Evolutionary conservation across 495 filamentous ascomycete genomes (phyloP).

Genomic region (Penicillium paradoxum): DNA sequence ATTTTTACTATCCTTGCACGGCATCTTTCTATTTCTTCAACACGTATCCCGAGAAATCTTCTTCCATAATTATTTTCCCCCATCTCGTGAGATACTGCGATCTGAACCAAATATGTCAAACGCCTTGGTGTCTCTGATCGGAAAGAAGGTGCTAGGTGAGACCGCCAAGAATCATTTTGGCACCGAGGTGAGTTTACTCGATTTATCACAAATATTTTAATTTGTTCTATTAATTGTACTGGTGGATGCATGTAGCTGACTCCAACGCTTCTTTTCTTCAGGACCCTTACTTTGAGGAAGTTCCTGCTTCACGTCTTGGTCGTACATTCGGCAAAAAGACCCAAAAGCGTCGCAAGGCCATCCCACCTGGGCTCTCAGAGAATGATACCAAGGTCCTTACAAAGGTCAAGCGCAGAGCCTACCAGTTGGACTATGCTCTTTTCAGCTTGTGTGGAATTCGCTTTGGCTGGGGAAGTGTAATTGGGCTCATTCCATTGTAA

Average conservation of each 20-base stretch:
- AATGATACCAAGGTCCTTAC: slow-evolving; percentile 77
- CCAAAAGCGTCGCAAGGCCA: slow-evolving; percentile 64
- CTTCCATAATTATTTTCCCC: background rate
- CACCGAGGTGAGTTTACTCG: slow-evolving; percentile 50
- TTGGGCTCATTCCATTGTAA: slow-evolving; percentile 75
- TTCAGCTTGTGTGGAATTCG: slow-evolving; percentile 70
- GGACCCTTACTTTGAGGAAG: slow-evolving; percentile 72
- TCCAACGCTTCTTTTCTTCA: slow-evolving; percentile 14
- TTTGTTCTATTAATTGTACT: too few species aligned
- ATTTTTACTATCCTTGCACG: slow-evolving; percentile 17
- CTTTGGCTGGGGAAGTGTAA: slow-evolving; percentile 78
- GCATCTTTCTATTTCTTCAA: slow-evolving; percentile 14
- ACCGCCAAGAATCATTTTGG: slow-evolving; percentile 63
- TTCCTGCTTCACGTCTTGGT: slow-evolving; percentile 62
- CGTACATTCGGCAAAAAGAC: slow-evolving; percentile 53
- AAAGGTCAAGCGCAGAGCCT: slow-evolving; percentile 73
- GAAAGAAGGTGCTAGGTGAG: slow-evolving; percentile 64
- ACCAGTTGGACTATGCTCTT: slow-evolving; percentile 72
- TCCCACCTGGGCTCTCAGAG: slow-evolving; percentile 66
- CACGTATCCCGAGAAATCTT: background rate
- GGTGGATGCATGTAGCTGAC: slow-evolving; percentile 2
- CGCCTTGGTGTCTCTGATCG: slow-evolving; percentile 50
- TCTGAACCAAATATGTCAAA: slow-evolving; percentile 44
- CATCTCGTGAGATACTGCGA: background rate
- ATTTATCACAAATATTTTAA: too few species aligned